Percentiles rank a stretch among this genome's conserved stretches.
Conservation (phyloP, 176 grass and related monocot genomes). For the Musa acuminata region DNA sequence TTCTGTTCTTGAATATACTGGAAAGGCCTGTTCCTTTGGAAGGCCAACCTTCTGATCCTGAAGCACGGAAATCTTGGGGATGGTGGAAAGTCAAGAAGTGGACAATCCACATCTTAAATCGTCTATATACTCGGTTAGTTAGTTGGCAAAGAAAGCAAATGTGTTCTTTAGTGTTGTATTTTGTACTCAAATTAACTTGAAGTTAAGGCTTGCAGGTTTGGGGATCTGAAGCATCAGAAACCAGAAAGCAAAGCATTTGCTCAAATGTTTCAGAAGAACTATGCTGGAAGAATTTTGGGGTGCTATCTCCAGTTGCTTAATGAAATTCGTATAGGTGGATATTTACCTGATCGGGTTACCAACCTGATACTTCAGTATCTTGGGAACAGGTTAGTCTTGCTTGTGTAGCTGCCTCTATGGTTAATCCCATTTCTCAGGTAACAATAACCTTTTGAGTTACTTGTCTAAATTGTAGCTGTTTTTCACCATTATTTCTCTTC, state of each 20-base stretch:
- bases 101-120: slow-evolving; percentile 15
- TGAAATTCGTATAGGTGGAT: slow-evolving; percentile 61
- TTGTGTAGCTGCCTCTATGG: no score
- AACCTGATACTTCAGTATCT: slow-evolving; percentile 95
- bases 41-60: slow-evolving; percentile 5
- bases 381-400: slow-evolving; percentile 51
- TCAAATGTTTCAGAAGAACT: slow-evolving; percentile 80
- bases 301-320: slow-evolving; percentile 71
- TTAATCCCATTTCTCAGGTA: no score
- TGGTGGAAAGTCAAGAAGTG: slow-evolving; percentile 16
- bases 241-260: slow-evolving; percentile 78
- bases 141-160: neutral
- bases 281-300: slow-evolving; percentile 70
- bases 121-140: slow-evolving; percentile 6
- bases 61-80: slow-evolving; percentile 4
- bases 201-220: slow-evolving; percentile 44
- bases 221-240: slow-evolving; percentile 82
- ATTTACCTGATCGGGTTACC: slow-evolving; percentile 79
- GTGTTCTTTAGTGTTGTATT: slow-evolving; percentile 9
- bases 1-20: slow-evolving; percentile 32
- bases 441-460: no score
- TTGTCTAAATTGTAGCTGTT: no score
- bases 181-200: slow-evolving; percentile 12
- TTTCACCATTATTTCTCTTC: no score
- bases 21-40: slow-evolving; percentile 13